Evolutionary conservation across 192 early-diverging fungal genomes (phyloP).

Genomic region (Hyaloraphidium curvatum): DNA sequence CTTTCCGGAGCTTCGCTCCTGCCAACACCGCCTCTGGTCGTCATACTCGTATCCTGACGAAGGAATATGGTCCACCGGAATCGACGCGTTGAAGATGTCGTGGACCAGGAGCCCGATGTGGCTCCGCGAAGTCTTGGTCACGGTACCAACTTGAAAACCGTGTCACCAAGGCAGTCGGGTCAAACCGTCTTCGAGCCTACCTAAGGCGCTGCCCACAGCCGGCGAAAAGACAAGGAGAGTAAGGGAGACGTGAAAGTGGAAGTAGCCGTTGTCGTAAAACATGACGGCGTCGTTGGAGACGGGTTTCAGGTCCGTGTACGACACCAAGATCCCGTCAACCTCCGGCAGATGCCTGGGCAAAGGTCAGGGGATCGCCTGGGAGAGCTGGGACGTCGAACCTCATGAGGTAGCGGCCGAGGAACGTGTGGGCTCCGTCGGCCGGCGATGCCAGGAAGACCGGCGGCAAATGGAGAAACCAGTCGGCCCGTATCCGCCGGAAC

Average conservation of each 20-base stretch:
- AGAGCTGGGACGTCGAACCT: no score
- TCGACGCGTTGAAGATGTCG: conserved; percentile 89
- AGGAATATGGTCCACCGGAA: conserved; percentile 62
- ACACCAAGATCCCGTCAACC: conserved; percentile 66
- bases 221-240: conserved; percentile 65
- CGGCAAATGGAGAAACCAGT: no score
- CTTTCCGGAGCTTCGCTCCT: no score
- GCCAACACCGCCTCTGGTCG: no score
- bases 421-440: no score
- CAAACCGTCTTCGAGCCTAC: conserved; percentile 15
- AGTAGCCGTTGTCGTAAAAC: conserved; percentile 64
- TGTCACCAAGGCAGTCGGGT: conserved; percentile 1
- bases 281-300: conserved; percentile 40
- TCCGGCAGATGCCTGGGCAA: conserved; percentile 71
- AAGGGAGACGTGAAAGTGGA: conserved; percentile 50
- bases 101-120: conserved; percentile 87
- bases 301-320: conserved; percentile 49
- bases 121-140: conserved; percentile 83
- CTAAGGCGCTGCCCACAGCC: conserved; percentile 30
- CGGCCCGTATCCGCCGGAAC: no score
- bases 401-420: no score
- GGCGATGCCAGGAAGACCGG: no score
- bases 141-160: conserved; percentile 34
- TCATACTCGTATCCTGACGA: no score
- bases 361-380: no score